Percentiles rank a stretch among this genome's conserved stretches.
phyloP scores from a whole-genome alignment of 768 basidiomycete species.

The Leccinum sublutescens region DNA sequence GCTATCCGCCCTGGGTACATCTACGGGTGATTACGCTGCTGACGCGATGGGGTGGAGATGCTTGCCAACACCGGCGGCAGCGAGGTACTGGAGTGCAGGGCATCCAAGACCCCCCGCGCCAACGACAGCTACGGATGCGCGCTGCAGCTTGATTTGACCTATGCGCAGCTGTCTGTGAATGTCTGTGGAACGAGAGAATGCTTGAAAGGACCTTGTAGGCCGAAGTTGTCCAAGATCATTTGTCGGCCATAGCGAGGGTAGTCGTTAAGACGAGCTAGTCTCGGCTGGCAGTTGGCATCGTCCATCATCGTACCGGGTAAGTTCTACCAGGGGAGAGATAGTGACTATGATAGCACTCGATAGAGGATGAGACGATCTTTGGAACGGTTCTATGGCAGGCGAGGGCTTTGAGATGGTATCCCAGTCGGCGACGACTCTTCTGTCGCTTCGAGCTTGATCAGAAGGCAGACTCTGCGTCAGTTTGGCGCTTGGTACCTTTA shows the following conservation, averaged over 20 bases:
- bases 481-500: constrained; percentile 43
- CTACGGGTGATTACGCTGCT: constrained; percentile 5
- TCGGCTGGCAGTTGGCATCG: constrained; percentile 10
- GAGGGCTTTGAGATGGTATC: constrained; percentile 18
- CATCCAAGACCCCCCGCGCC: constrained; percentile 97
- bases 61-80: constrained; percentile 88
- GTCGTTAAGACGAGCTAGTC: constrained; percentile 53
- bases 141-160: constrained; percentile 84
- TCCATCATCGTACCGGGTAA: too few species aligned
- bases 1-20: constrained; percentile 69
- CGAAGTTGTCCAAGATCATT: constrained; percentile 91
- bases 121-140: constrained; percentile 77
- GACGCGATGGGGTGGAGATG: constrained; percentile 2
- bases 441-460: constrained; percentile 42
- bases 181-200: neutral
- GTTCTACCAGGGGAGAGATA: too few species aligned
- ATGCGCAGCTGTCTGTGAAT: constrained; percentile 7
- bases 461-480: constrained; percentile 32
- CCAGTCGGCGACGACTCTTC: constrained; percentile 15
- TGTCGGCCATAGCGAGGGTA: constrained; percentile 93
- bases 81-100: constrained; percentile 92
- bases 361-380: too few species aligned
- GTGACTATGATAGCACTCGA: too few species aligned
- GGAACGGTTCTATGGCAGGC: constrained; percentile 17
- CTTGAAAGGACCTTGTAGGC: constrained; percentile 62